phyloP scores from a whole-genome alignment of 768 basidiomycete genomes.

The Suillus ampliporus region DNA sequence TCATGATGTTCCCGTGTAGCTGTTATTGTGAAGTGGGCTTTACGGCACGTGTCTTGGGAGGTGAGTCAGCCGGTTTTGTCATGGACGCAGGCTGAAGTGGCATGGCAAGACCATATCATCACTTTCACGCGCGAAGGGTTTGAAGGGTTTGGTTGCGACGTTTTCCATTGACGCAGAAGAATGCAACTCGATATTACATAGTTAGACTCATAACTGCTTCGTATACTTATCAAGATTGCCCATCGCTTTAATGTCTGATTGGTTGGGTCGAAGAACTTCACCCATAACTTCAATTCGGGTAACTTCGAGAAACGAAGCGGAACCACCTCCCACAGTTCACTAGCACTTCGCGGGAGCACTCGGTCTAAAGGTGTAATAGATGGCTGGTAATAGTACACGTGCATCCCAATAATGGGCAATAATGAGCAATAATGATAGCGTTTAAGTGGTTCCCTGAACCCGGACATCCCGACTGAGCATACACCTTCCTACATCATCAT shows the following conservation, averaged over 20 bases:
- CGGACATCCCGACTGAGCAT: not conserved
- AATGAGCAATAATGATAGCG: conserved; percentile 10
- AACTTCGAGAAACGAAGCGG: not conserved
- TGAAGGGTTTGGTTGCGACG: conserved; percentile 59
- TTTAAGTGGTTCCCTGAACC: not conserved
- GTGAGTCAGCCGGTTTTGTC: conserved; percentile 40
- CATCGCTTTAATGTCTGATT: not conserved
- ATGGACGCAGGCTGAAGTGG: not conserved
- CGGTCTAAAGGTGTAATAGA: not conserved
- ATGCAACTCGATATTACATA: not conserved
- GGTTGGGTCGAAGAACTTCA: not conserved
- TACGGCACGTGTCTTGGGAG: conserved; percentile 66
- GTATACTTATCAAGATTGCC: not conserved
- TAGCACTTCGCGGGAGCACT: not conserved
- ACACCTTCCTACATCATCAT: conserved; percentile 14
- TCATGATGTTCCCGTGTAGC: conserved; percentile 37
- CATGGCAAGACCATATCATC: conserved; percentile 61
- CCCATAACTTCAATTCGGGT: not conserved
- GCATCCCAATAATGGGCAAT: not conserved
- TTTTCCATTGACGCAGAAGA: conserved; percentile 4
- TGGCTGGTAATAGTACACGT: not conserved
- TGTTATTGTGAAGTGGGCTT: conserved; percentile 81
- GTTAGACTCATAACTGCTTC: not conserved
- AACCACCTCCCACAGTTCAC: not conserved
- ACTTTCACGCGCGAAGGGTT: conserved; percentile 71